Conservation (phyloP, 78 protist species). For the Cavenderia fasciculata region DNA sequence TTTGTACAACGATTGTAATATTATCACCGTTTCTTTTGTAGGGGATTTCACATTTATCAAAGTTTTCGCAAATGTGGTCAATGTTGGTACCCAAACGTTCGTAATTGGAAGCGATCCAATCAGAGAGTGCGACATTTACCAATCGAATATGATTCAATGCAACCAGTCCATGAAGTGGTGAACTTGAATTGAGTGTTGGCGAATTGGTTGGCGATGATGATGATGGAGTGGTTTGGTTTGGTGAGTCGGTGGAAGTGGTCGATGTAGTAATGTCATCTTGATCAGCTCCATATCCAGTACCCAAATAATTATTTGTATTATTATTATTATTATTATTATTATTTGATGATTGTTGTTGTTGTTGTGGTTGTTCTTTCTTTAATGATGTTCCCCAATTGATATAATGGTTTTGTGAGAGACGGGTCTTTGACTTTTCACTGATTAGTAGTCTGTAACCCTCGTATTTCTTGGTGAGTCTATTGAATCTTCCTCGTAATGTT, state of each 20-base stretch:
- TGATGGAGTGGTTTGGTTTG: neutral
- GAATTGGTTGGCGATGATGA: neutral
- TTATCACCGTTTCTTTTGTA: conserved; percentile 32
- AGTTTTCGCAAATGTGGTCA: conserved; percentile 27
- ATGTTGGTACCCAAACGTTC: conserved; percentile 58
- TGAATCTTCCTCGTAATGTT: conserved; percentile 36
- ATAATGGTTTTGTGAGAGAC: conserved; percentile 13
- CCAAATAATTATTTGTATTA: neutral
- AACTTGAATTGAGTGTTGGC: neutral
- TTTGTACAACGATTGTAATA: neutral
- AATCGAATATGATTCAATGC: conserved; percentile 56
- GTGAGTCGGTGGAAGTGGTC: neutral
- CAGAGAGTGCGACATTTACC: conserved; percentile 56
- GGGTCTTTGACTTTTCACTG: conserved; percentile 39
- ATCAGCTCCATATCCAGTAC: neutral
- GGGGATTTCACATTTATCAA: conserved; percentile 42
- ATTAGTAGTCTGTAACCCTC: conserved; percentile 12
- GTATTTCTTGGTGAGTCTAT: conserved; percentile 8
- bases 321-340: neutral
- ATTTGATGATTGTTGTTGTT: neutral
- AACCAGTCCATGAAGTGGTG: conserved; percentile 68
- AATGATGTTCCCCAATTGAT: conserved; percentile 38
- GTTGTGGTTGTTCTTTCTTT: neutral
- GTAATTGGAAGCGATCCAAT: conserved; percentile 65
- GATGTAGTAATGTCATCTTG: neutral